A percentile compares a stretch with the other conserved stretches of the same genome.
Conservation (phyloP, 225 moss, liverwort and hornwort genomes). For the Asterella californica region DNA sequence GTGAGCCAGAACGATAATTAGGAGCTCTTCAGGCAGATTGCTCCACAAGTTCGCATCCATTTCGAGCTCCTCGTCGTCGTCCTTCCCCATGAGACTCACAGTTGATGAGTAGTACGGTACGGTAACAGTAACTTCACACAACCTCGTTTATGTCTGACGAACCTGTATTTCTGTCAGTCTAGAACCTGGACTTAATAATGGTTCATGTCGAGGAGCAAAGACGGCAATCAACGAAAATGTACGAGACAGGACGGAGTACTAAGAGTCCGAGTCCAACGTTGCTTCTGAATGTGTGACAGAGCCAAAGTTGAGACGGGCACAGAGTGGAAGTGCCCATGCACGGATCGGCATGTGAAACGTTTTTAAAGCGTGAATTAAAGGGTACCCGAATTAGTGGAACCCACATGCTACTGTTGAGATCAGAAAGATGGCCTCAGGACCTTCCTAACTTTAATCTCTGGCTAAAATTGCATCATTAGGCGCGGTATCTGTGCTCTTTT, state of each 20-base stretch:
- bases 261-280: neutral
- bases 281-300: neutral
- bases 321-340: neutral
- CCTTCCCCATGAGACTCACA: neutral
- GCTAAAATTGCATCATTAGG: neutral
- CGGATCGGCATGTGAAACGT: slow-evolving; percentile 10
- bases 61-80: slow-evolving; percentile 8
- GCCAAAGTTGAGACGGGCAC: neutral
- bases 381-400: neutral
- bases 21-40: slow-evolving; percentile 37
- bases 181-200: neutral
- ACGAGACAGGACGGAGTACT: neutral
- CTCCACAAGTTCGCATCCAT: slow-evolving; percentile 39
- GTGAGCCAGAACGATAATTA: slow-evolving; percentile 40
- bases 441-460: neutral
- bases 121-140: no score
- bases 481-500: neutral
- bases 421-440: neutral
- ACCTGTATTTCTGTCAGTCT: neutral
- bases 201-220: neutral
- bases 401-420: neutral
- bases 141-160: neutral
- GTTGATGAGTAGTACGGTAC: neutral
- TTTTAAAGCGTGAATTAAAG: neutral
- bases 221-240: neutral